Evolutionary conservation across 2,329 filamentous ascomycete genomes (phyloP).

Genomic region (Aspergillus unguis): DNA sequence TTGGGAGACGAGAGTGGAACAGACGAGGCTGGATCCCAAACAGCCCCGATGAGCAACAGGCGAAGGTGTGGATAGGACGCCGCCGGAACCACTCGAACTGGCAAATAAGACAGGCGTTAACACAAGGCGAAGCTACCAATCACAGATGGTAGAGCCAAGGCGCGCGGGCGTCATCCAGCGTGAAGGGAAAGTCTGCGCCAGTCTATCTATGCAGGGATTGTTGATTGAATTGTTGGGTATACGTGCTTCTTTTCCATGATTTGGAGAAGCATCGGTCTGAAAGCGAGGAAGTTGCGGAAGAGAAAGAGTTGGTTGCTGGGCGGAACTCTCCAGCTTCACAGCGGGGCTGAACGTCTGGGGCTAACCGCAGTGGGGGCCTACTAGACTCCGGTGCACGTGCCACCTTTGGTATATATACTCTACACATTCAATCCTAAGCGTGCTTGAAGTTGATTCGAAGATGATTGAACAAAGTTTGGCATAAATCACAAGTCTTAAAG

Average conservation of each 20-base stretch:
- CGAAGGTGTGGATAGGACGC: constrained; percentile 1
- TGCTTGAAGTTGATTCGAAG: too few species aligned
- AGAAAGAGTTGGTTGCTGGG: background rate
- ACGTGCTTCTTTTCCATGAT: background rate
- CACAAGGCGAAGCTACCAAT: constrained; percentile 15
- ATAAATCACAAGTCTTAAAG: background rate
- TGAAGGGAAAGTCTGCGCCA: background rate
- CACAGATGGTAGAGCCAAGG: constrained; percentile 6
- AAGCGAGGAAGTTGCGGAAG: background rate
- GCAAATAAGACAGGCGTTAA: constrained; percentile 7
- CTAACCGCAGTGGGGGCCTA: constrained; percentile 3
- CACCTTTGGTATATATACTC: background rate
- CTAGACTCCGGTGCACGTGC: constrained; percentile 2
- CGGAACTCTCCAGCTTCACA: background rate
- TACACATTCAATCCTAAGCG: background rate
- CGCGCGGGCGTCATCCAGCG: constrained; percentile 1
- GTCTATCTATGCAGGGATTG: background rate
- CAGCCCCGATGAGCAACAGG: constrained; percentile 4
- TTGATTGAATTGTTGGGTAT: background rate
- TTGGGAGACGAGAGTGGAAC: constrained; percentile 7
- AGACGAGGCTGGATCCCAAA: constrained; percentile 15
- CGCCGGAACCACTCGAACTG: background rate
- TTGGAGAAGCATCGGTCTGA: background rate
- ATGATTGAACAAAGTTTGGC: too few species aligned
- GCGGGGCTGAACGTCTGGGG: constrained; percentile 1